Conservation (phyloP, 345 rosid genomes). For the Lagerstroemia speciosa region DNA sequence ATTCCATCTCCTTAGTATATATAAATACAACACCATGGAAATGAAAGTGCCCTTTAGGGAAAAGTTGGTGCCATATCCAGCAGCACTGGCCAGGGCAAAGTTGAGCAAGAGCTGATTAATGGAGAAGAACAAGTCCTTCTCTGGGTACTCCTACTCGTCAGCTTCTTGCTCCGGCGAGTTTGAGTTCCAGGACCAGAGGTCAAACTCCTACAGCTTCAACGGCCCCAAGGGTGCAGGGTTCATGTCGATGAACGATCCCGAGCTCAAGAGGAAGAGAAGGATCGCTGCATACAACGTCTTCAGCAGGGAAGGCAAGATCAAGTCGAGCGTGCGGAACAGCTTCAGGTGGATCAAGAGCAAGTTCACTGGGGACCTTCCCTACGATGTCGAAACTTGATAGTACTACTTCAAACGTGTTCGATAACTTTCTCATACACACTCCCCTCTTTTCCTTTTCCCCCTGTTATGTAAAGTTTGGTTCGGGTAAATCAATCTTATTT, state of each 20-base stretch:
- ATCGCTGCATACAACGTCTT: constrained; percentile 72
- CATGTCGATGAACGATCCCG: constrained; percentile 46
- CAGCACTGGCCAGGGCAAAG: no score
- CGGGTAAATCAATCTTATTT: background rate
- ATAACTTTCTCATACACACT: background rate
- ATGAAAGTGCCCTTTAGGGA: no score
- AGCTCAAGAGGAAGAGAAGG: constrained; percentile 80
- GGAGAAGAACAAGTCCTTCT: constrained; percentile 84
- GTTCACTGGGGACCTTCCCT: constrained; percentile 34
- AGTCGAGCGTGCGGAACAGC: constrained; percentile 63
- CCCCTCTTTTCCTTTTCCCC: background rate
- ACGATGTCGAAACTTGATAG: constrained; percentile 9
- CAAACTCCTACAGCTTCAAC: constrained; percentile 62
- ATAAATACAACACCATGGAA: no score
- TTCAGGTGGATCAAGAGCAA: constrained; percentile 95
- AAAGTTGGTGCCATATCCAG: no score
- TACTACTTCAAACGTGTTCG: background rate
- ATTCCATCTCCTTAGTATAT: no score
- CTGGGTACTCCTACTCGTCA: constrained; percentile 29
- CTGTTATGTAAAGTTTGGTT: background rate
- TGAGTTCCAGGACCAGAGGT: constrained; percentile 28
- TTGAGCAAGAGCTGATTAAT: constrained; percentile 13
- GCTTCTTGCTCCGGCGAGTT: constrained; percentile 54
- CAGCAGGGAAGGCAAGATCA: constrained; percentile 62
- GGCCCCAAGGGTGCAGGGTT: constrained; percentile 34